Evolutionary conservation across 352 stramenopile genomes (phyloP).

Genomic region (Pythium utonaiense): DNA sequence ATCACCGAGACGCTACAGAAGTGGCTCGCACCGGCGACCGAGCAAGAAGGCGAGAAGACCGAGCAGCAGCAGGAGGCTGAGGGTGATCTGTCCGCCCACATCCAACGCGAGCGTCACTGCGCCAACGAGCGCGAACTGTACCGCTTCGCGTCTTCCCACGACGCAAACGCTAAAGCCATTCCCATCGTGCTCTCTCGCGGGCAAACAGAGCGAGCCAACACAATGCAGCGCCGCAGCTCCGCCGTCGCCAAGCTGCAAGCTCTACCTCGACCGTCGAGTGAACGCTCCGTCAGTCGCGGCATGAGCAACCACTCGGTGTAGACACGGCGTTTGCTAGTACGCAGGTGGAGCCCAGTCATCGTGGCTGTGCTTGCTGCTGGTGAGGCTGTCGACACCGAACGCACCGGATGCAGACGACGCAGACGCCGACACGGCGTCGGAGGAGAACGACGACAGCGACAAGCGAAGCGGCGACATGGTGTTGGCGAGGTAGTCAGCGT

Average conservation of each 20-base stretch:
- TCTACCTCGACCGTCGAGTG: conserved; percentile 6
- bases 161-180: conserved; percentile 57
- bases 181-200: conserved; percentile 48
- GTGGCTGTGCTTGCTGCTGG: conserved; percentile 1
- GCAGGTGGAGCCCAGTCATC: conserved; percentile 11
- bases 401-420: not conserved
- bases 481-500: conserved; percentile 9
- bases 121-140: conserved; percentile 45
- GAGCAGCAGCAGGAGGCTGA: conserved; percentile 16
- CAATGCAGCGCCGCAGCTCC: conserved; percentile 6
- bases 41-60: conserved; percentile 1
- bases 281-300: conserved; percentile 21
- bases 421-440: not conserved
- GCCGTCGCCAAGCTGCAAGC: not conserved
- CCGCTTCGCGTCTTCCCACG: conserved; percentile 61
- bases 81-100: conserved; percentile 49
- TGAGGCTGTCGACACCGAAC: not conserved
- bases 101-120: conserved; percentile 44
- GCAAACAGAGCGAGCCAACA: conserved; percentile 8
- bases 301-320: conserved; percentile 19
- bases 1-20: conserved; percentile 57
- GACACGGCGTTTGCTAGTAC: not conserved
- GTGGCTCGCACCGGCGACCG: conserved; percentile 35
- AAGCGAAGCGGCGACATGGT: conserved; percentile 8
- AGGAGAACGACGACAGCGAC: conserved; percentile 20